Conservation (phyloP, 2,329 filamentous ascomycete species). For the Metarhizium rileyi region DNA sequence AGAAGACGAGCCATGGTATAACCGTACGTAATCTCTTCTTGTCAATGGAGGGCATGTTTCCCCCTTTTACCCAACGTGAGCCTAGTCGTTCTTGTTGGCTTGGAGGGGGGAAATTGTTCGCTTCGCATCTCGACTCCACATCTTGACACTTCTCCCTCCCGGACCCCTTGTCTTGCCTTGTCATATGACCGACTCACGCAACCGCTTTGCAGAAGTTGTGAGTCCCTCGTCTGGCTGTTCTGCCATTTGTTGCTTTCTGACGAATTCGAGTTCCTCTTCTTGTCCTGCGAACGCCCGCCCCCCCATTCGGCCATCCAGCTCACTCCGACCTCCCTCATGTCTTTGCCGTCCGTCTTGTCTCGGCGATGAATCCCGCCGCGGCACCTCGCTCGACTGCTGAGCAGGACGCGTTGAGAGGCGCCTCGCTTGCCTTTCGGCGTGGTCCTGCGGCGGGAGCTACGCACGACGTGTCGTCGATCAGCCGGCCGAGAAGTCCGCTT, state of each 20-base stretch:
- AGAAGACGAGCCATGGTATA: too few species aligned
- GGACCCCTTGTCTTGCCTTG: too few species aligned
- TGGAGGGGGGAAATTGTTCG: not conserved
- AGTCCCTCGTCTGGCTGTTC: too few species aligned
- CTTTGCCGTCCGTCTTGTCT: slow-evolving; percentile 1
- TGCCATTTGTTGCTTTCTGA: too few species aligned
- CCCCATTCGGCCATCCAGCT: not conserved
- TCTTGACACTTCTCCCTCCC: not conserved
- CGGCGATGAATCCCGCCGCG: slow-evolving; percentile 27
- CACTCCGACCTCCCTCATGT: slow-evolving; percentile 9
- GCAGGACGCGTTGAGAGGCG: slow-evolving; percentile 38
- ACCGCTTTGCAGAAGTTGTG: not conserved
- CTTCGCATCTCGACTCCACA: not conserved
- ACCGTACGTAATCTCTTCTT: too few species aligned
- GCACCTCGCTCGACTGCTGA: slow-evolving; percentile 18
- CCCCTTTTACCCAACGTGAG: too few species aligned
- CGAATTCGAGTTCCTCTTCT: not conserved
- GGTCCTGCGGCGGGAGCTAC: slow-evolving; percentile 10
- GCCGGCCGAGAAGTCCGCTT: slow-evolving; percentile 7
- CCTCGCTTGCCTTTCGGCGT: slow-evolving; percentile 43
- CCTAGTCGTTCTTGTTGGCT: too few species aligned
- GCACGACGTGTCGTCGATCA: slow-evolving; percentile 18
- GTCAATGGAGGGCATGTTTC: too few species aligned
- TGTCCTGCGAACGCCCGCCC: not conserved
- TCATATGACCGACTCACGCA: not conserved